phyloP scores from a whole-genome alignment of 208 protist species.

The Blastocrithidia nonstop region DNA sequence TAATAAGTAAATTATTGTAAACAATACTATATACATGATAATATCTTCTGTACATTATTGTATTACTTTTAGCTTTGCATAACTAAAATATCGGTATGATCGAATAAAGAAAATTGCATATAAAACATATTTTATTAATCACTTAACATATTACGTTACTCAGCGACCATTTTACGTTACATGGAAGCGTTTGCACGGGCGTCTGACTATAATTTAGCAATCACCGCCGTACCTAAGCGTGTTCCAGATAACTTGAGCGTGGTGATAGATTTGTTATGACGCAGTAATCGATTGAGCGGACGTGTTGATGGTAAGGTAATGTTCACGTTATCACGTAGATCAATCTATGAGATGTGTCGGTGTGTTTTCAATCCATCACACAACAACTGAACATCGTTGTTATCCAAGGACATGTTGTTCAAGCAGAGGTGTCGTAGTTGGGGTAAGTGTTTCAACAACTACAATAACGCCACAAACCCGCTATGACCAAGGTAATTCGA shows the following conservation, averaged over 20 bases:
- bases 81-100: no score
- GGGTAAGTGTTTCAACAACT: slow-evolving; percentile 58
- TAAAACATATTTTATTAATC: no score
- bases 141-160: no score
- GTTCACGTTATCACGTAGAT: slow-evolving; percentile 61
- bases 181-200: no score
- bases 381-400: slow-evolving; percentile 57
- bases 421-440: slow-evolving; percentile 49
- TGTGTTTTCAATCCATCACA: slow-evolving; percentile 41
- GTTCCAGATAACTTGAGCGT: slow-evolving; percentile 49
- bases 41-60: no score
- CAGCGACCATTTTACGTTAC: no score
- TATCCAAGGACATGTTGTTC: slow-evolving; percentile 80
- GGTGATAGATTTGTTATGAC: slow-evolving; percentile 33
- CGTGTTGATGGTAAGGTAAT: slow-evolving; percentile 71
- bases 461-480: slow-evolving; percentile 71
- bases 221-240: slow-evolving; percentile 32
- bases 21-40: no score
- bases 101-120: no score
- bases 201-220: slow-evolving; percentile 33
- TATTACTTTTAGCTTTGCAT: no score
- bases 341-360: slow-evolving; percentile 24
- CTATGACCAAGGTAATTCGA: slow-evolving; percentile 82
- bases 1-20: no score
- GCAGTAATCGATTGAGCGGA: slow-evolving; percentile 52